Evolutionary conservation across 306 rosid species (phyloP).

Genomic region (Psophocarpus tetragonolobus): DNA sequence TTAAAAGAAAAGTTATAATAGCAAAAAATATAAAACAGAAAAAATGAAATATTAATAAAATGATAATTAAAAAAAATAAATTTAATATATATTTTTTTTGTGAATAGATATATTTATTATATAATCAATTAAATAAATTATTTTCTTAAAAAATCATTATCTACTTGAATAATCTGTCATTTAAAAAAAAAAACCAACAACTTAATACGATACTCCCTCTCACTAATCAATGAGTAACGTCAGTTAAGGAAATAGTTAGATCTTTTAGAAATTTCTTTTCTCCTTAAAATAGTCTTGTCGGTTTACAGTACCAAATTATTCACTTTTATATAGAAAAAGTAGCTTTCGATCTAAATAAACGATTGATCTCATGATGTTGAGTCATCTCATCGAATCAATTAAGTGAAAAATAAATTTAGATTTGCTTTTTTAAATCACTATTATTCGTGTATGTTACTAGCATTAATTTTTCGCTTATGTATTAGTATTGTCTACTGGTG

Average conservation of each 20-base stretch:
- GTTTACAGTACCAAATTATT: background rate
- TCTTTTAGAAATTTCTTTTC: background rate
- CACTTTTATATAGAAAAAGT: background rate
- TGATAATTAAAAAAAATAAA: too few relatives aligned
- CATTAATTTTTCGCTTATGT: background rate
- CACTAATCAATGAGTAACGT: background rate
- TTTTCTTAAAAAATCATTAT: background rate
- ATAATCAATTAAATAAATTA: too few relatives aligned
- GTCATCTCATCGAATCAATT: background rate
- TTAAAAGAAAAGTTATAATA: too few relatives aligned
- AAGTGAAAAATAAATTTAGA: background rate
- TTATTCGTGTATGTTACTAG: background rate
- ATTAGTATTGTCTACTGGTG: background rate
- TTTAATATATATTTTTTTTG: too few relatives aligned
- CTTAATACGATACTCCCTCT: background rate
- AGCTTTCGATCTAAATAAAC: constrained; percentile 34
- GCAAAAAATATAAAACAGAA: too few relatives aligned
- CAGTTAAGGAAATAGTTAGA: background rate
- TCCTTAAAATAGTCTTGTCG: background rate
- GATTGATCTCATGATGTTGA: constrained; percentile 37
- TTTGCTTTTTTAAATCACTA: background rate
- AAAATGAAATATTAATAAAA: too few relatives aligned
- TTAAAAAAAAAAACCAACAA: background rate
- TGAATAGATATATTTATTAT: too few relatives aligned
- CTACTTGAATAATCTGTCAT: background rate